phyloP scores from a whole-genome alignment of 2,329 filamentous ascomycete species.

The Calonectria honghensis region DNA sequence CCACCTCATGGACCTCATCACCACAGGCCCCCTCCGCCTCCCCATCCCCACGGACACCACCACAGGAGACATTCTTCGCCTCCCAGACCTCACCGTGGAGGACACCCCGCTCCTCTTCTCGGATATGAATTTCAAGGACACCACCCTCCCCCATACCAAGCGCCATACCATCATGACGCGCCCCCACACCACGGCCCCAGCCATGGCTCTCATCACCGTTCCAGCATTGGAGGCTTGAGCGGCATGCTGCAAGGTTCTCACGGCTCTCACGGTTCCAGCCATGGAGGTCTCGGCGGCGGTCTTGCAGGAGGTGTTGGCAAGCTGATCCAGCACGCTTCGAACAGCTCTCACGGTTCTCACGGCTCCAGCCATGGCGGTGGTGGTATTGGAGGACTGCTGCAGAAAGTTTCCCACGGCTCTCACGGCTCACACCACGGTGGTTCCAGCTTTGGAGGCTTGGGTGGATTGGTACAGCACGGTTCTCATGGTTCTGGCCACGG shows the following conservation, averaged over 20 bases:
- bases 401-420: neutral
- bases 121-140: slow-evolving; percentile 16
- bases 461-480: neutral
- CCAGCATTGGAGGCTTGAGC: neutral
- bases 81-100: neutral
- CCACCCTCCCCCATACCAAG: neutral
- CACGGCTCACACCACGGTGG: neutral
- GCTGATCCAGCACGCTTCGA: neutral
- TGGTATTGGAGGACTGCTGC: neutral
- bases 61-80: slow-evolving; percentile 5
- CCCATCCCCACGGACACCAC: neutral
- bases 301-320: neutral
- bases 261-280: neutral
- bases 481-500: neutral
- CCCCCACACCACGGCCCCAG: neutral
- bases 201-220: neutral
- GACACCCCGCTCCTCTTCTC: neutral
- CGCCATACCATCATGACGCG: neutral
- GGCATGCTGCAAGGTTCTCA: neutral
- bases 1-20: neutral
- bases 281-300: neutral
- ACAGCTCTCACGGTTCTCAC: neutral
- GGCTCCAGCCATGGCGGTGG: neutral
- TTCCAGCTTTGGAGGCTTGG: neutral
- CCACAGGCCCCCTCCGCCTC: neutral